Evolutionary conservation across 257 asterid genomes (phyloP).

Genomic region (Leptodermis oblonga): DNA sequence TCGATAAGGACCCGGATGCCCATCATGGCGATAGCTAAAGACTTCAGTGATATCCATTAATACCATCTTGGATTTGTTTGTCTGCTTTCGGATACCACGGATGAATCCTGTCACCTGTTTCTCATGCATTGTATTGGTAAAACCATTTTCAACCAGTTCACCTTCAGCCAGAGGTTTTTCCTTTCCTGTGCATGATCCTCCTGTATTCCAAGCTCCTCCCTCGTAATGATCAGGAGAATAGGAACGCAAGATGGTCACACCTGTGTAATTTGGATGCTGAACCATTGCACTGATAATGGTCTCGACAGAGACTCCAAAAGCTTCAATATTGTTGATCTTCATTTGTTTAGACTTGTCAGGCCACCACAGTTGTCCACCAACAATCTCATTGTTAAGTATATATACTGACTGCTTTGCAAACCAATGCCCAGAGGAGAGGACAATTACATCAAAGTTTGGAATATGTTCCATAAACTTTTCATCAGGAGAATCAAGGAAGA

Average conservation of each 20-base stretch:
- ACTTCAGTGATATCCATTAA: conserved; percentile 76
- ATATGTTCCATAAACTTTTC: not conserved
- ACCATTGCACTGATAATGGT: conserved; percentile 1
- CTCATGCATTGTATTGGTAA: conserved; percentile 83
- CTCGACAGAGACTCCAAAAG: conserved; percentile 1
- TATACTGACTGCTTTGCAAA: conserved; percentile 1
- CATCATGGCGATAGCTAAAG: conserved; percentile 78
- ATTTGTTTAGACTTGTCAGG: conserved; percentile 1
- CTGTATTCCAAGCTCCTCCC: conserved; percentile 7
- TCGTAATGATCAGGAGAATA: conserved; percentile 6
- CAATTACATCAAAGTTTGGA: not conserved
- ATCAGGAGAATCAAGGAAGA: conserved; percentile 1
- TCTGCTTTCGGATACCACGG: conserved; percentile 50
- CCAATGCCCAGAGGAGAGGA: conserved; percentile 7
- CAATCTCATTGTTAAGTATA: conserved; percentile 3
- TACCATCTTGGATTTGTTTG: conserved; percentile 55
- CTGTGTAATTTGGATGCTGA: conserved; percentile 2
- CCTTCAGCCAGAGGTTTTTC: not conserved
- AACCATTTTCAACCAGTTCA: conserved; percentile 52
- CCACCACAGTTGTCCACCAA: conserved; percentile 1
- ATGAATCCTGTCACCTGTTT: conserved; percentile 65
- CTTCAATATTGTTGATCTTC: not conserved
- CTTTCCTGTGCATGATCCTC: conserved; percentile 8
- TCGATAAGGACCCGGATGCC: conserved; percentile 95
- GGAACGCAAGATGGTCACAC: not conserved